A percentile compares a stretch with the other conserved stretches of the same genome.
Evolutionary conservation across 495 filamentous ascomycete genomes (phyloP).

Genomic region (Xylaria cubensis): DNA sequence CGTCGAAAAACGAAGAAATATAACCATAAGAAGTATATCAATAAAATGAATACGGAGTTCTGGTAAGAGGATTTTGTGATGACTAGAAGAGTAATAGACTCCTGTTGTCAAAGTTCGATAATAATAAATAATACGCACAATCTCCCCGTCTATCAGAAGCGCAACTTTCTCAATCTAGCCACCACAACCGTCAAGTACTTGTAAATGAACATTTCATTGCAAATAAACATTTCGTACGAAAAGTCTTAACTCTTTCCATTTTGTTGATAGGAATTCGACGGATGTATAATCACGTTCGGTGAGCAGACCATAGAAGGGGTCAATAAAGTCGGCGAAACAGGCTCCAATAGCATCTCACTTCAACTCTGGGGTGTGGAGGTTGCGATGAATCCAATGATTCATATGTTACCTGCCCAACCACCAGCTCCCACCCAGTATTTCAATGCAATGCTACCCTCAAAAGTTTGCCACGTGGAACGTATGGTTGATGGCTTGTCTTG

Average conservation of each 20-base stretch:
- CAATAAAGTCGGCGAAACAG: background rate
- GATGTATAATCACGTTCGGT: background rate
- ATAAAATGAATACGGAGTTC: background rate
- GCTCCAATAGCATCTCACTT: background rate
- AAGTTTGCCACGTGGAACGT: conserved; percentile 24
- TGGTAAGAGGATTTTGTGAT: background rate
- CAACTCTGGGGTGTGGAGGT: background rate
- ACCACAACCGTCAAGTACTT: background rate
- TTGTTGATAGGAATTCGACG: background rate
- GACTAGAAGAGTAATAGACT: background rate
- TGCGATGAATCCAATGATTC: background rate
- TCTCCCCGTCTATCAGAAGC: background rate
- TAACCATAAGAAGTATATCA: background rate
- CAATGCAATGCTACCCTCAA: conserved; percentile 12
- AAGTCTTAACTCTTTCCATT: background rate
- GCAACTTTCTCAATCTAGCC: background rate
- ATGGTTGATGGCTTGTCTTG: background rate
- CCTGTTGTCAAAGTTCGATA: no score
- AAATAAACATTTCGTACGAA: background rate
- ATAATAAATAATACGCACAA: background rate
- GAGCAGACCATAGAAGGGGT: background rate
- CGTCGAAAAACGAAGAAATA: background rate
- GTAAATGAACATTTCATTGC: background rate
- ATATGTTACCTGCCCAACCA: background rate
- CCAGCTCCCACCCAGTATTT: background rate